Base-by-base conservation (phyloP, 306 rosid genomes). In the Adenanthera pavonina region DNA sequence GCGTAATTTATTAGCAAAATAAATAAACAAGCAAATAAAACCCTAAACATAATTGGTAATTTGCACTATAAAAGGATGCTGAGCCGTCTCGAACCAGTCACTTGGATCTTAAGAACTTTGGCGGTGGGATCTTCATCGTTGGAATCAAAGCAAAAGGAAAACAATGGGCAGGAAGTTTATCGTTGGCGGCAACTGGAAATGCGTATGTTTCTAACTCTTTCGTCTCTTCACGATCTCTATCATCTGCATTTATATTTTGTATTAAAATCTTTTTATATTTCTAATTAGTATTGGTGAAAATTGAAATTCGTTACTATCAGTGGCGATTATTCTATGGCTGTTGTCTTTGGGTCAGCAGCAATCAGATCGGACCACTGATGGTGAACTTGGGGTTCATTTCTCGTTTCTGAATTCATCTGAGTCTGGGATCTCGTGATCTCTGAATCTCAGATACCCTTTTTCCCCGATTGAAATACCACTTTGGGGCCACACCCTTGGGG, bases 151-250 rank as follows among this genome's bases (percentile, higher is more conserved):
- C 7, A 12, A 30, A 4, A 61, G 4, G 3, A 60, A 61, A 72
- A 3, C 40, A 4, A 91, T 90, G 98, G 92, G 74, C 72, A 84
- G 94, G 73, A 94, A 88, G 60, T 94, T 94, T 89, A 89, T 94
- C 90, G 91, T 94, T 78, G 98, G 97, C 16, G 97, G 98, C 36
- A 92, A 92, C 92, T 92, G 98, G 98, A 92, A 92, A 94, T 94
- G 98, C 82, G 98, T 94, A 92, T 62, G 91, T 81, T 80, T 60
- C 72, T 61, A 30, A 30, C 17, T 3, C 17, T 60, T 8, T 43
- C 33, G 1, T 10, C 52, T 7, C n/a, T 76, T 75, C 77, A 20
- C n/a, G 46, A 0, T 75, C 77, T 20, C 14, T 54, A 0, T 54
- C 33, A 75, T 56, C 77, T 13, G 3, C 41, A 1, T 61, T 68